Evolutionary conservation across 1,139 yeast species (phyloP).

Genomic region (Pichia sp.): DNA sequence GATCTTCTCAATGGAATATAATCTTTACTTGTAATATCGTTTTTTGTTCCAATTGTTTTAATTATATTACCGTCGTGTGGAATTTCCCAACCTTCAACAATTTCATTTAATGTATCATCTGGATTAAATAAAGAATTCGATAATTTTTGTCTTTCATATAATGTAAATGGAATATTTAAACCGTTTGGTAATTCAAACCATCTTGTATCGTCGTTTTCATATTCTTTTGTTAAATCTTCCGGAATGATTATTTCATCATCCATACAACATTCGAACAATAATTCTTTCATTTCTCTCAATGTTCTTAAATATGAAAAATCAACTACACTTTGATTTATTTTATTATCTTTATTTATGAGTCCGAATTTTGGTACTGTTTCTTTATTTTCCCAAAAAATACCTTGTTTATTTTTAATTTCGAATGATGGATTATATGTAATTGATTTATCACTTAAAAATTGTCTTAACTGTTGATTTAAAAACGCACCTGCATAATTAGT

Average conservation of each 20-base stretch:
- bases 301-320: constrained; percentile 29
- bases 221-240: constrained; percentile 4
- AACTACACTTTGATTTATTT: constrained; percentile 37
- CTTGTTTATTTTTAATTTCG: constrained; percentile 33
- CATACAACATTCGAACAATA: constrained; percentile 31
- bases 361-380: constrained; percentile 26
- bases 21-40: constrained; percentile 37
- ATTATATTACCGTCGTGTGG: constrained; percentile 26
- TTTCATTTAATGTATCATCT: constrained; percentile 25
- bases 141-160: constrained; percentile 55
- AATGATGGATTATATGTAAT: constrained; percentile 30
- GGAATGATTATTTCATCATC: constrained; percentile 19
- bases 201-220: constrained; percentile 35
- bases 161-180: constrained; percentile 42
- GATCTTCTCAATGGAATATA: constrained; percentile 69
- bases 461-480: constrained; percentile 37
- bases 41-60: constrained; percentile 21
- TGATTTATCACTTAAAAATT: constrained; percentile 23
- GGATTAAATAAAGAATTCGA: constrained; percentile 77
- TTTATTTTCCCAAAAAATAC: constrained; percentile 26
- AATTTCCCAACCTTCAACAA: constrained; percentile 29
- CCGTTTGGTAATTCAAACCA: constrained; percentile 81
- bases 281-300: constrained; percentile 60
- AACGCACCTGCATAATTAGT: constrained; percentile 63
- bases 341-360: constrained; percentile 26